These are phyloP conservation scores for Perilla frutescens DNA, from an alignment of 257 asterid species.

Conservation along the genomic window DNA sequence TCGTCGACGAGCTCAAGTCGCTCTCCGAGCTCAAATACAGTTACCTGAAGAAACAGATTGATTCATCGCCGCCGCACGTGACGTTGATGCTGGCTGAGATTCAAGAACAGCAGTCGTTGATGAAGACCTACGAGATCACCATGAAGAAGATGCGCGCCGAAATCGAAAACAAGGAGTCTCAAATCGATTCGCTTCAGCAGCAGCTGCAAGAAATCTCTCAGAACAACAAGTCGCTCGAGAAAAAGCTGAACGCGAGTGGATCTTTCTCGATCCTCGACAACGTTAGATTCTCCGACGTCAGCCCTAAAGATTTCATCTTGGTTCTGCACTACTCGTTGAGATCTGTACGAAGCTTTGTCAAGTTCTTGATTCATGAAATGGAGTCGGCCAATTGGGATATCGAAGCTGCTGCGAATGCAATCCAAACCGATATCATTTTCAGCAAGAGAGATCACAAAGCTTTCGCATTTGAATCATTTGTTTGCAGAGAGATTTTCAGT, in stretches of 20 bases:
- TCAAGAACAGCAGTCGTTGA: conserved; percentile 89
- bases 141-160: conserved; percentile 93
- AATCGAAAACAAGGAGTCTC: conserved; percentile 56
- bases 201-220: conserved; percentile 40
- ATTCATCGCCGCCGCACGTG: conserved; percentile 89
- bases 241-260: conserved; percentile 78
- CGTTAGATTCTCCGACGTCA: conserved; percentile 54
- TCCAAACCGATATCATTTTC: conserved; percentile 58
- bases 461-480: conserved; percentile 83
- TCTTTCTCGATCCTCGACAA: conserved; percentile 74
- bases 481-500: conserved; percentile 71
- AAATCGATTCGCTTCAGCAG: conserved; percentile 36
- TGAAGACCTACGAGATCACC: conserved; percentile 94
- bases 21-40: conserved; percentile 79
- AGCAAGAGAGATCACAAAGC: conserved; percentile 56
- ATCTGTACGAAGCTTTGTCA: conserved; percentile 74
- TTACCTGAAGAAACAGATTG: conserved; percentile 71
- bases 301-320: conserved; percentile 64
- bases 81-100: conserved; percentile 90
- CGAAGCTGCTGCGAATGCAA: conserved; percentile 73
- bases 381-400: conserved; percentile 84
- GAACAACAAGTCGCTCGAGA: conserved; percentile 61
- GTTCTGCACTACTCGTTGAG: conserved; percentile 70
- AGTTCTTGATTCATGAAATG: conserved; percentile 73
- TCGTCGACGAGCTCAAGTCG: conserved; percentile 75